Evolutionary conservation across 371 early-diverging fungal genomes (phyloP).

Genomic region (Lichtheimia ornata): DNA sequence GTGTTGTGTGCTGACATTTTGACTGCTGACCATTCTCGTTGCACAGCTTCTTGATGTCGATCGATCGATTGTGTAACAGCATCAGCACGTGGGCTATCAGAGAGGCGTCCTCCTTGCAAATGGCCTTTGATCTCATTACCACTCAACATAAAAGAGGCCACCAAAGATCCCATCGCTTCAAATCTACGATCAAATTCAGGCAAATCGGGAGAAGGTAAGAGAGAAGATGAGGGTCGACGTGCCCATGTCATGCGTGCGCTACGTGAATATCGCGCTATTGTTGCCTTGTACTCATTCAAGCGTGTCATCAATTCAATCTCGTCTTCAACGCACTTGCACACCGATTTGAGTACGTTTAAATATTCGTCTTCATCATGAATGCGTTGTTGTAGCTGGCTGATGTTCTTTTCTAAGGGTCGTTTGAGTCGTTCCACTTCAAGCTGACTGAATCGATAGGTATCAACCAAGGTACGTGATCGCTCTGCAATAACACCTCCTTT

Average conservation of each 20-base stretch:
- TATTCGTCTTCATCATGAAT: slow-evolving; percentile 39
- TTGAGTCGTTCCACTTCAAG: slow-evolving; percentile 24
- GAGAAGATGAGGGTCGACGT: neutral
- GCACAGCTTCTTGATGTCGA: slow-evolving; percentile 31
- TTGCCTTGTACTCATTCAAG: slow-evolving; percentile 29
- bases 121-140: slow-evolving; percentile 23
- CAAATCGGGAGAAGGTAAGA: slow-evolving; percentile 35
- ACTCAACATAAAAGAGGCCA: slow-evolving; percentile 24
- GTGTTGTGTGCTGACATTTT: slow-evolving; percentile 39
- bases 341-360: slow-evolving; percentile 26
- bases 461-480: slow-evolving; percentile 25
- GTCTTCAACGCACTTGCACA: slow-evolving; percentile 25
- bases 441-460: slow-evolving; percentile 17
- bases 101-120: slow-evolving; percentile 7
- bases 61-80: slow-evolving; percentile 32
- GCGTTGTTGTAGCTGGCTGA: slow-evolving; percentile 24
- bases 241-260: slow-evolving; percentile 19
- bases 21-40: slow-evolving; percentile 35
- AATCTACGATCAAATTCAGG: slow-evolving; percentile 36
- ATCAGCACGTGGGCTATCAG: slow-evolving; percentile 11
- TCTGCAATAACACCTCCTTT: slow-evolving; percentile 26
- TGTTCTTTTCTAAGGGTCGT: slow-evolving; percentile 21
- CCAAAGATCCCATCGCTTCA: slow-evolving; percentile 25
- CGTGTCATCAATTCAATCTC: slow-evolving; percentile 30
- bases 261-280: slow-evolving; percentile 17